Evolutionary conservation across 73 alveolate species (phyloP), one percentile per base, ranked within the genome.

Genomic region (Stentor coeruleus): DNA sequence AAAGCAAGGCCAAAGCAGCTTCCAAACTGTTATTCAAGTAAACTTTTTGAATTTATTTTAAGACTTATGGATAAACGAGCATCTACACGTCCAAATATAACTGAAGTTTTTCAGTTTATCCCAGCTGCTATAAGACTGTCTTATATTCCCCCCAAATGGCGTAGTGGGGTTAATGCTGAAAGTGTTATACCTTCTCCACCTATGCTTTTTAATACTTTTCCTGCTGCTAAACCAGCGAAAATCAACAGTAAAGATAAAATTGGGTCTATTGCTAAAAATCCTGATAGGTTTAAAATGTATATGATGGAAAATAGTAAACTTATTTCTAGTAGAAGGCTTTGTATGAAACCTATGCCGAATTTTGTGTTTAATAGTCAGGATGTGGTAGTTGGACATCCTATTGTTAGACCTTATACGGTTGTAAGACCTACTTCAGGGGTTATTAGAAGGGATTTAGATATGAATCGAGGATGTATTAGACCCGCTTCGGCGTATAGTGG

Each of bases 1-100:
- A 92, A 92, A 74, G 91, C 91, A 26, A 85, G 86, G n/a, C 99
- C 97, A n/a, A 97, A 97, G 87, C 89, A 89, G 26, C 72, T 93
- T 20, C 96, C 98, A 55, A 74, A 75, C 42, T 76, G 85, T 38
- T 90, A 30, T 26, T 35, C 77, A 15, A 35, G 42, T 15, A 79
- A 26, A n/a, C 38, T 59, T 14, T 14, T 30, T 20, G 38, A 39
- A 14, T 57, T 79, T 58, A 79, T 75, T 39, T 39, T 75, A 14
- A 75, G 39, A 75, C 72, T 37, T 2, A 20, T 75, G n/a, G 83
- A 75, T 14, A 75, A 75, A 66, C 26, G 38, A 35, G 59, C 83
- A 39, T 26, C 15, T 15, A 40, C 26, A n/a, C 59, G 83, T n/a
- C 83, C 83, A 39, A 20, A 75, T 26, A 36, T 75, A 20, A 66